phyloP scores from a whole-genome alignment of 495 filamentous ascomycete genomes.

The Aspergillus carlsbadensis region DNA sequence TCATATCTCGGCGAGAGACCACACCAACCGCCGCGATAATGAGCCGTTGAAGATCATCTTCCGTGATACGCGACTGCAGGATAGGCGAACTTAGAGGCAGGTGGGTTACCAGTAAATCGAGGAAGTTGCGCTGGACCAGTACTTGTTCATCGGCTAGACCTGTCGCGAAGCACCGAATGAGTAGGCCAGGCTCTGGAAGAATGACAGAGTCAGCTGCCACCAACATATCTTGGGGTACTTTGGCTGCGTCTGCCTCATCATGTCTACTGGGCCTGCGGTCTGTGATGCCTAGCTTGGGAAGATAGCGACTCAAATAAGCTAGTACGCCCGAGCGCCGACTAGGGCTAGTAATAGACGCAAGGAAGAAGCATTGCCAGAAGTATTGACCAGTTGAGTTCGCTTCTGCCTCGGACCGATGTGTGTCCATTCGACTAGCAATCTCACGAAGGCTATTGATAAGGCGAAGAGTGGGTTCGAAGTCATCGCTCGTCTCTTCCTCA shows the following conservation, averaged over 20 bases:
- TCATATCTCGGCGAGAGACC: constrained; percentile 88
- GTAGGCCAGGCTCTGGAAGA: constrained; percentile 86
- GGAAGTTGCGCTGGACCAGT: constrained; percentile 88
- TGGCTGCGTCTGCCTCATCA: constrained; percentile 22
- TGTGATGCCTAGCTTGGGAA: constrained; percentile 67
- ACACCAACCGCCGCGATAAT: constrained; percentile 81
- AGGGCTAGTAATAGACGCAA: constrained; percentile 85
- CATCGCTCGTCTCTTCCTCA: constrained; percentile 94
- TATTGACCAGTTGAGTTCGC: constrained; percentile 70
- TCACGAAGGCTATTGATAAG: constrained; percentile 76
- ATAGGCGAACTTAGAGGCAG: constrained; percentile 85
- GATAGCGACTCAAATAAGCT: constrained; percentile 74
- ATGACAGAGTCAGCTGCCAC: constrained; percentile 70
- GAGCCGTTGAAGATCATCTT: constrained; percentile 74
- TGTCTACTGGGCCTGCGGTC: constrained; percentile 33
- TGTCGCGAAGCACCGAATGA: constrained; percentile 86
- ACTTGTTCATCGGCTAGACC: constrained; percentile 88
- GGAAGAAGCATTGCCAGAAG: constrained; percentile 98
- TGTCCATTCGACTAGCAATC: constrained; percentile 55
- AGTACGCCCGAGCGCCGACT: constrained; percentile 81
- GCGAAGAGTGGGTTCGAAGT: constrained; percentile 84
- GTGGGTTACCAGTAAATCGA: constrained; percentile 89
- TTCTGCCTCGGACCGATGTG: constrained; percentile 42
- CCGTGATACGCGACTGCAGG: constrained; percentile 68
- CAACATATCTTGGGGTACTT: constrained; percentile 29